Conservation (phyloP, 257 asterid species). For the Handroanthus guayacan region DNA sequence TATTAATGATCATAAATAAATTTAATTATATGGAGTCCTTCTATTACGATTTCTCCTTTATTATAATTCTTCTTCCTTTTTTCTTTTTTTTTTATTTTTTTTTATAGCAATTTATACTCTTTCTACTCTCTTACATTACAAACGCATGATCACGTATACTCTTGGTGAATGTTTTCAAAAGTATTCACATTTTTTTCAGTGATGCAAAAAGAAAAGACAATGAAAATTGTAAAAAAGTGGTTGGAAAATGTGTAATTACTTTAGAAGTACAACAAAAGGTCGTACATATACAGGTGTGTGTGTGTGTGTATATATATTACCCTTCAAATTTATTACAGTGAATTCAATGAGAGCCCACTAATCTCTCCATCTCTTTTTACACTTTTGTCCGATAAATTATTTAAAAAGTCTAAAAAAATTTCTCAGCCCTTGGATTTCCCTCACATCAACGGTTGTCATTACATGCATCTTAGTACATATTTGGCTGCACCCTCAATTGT, state of each 20-base stretch:
- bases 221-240: background rate
- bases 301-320: background rate
- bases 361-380: constrained; percentile 44
- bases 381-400: constrained; percentile 45
- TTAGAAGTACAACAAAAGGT: constrained; percentile 35
- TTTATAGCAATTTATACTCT: background rate
- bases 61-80: too few relatives aligned
- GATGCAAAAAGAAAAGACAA: background rate
- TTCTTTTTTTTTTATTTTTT: background rate
- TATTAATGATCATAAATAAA: background rate
- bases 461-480: constrained; percentile 48
- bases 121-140: background rate
- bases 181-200: background rate
- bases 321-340: constrained; percentile 34
- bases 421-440: constrained; percentile 56
- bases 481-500: constrained; percentile 30
- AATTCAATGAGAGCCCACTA: constrained; percentile 45
- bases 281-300: background rate
- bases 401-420: constrained; percentile 38
- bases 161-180: background rate
- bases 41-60: background rate
- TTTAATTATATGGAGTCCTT: background rate
- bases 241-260: constrained; percentile 24
- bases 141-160: too few relatives aligned
- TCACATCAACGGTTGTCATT: constrained; percentile 49